Percentiles rank a stretch among this genome's conserved stretches.
phyloP scores from a whole-genome alignment of 1,284 basidiomycete genomes.

The Malassezia sp. region DNA sequence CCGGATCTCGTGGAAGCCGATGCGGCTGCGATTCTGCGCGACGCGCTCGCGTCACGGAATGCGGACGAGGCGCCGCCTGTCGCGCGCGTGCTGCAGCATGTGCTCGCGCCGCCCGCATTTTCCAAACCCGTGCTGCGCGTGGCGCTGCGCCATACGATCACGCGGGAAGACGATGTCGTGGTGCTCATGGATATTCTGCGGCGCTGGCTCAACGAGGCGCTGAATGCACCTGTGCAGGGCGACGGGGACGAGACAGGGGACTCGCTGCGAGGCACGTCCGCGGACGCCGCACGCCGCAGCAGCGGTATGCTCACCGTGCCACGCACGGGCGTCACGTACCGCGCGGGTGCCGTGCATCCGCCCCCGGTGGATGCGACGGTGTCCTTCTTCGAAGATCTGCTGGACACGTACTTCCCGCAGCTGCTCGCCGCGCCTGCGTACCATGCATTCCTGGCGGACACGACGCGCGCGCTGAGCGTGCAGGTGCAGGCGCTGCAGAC shows the following conservation, averaged over 20 bases:
- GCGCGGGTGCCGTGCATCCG: conserved; percentile 11
- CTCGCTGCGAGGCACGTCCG: too few relatives aligned
- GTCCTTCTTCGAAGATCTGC: conserved; percentile 15
- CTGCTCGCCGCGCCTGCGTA: conserved; percentile 3
- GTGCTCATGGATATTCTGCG: conserved; percentile 13
- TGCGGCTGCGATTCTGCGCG: conserved; percentile 8
- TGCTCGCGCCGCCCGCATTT: conserved; percentile 12
- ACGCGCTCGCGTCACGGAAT: conserved; percentile 1
- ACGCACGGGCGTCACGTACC: conserved; percentile 7
- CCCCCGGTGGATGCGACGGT: conserved; percentile 6
- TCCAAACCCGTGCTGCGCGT: conserved; percentile 13
- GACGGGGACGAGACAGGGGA: too few relatives aligned
- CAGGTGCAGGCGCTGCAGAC: conserved; percentile 3
- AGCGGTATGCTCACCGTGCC: conserved; percentile 6
- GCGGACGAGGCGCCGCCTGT: conserved; percentile 4
- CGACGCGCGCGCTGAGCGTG: conserved; percentile 3
- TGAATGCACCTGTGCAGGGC: conserved; percentile 6
- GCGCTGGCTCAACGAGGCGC: conserved; percentile 5
- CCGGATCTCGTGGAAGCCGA: conserved; percentile 12
- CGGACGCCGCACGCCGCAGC: not conserved
- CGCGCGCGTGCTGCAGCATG: conserved; percentile 14
- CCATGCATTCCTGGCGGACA: conserved; percentile 11
- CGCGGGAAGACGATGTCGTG: conserved; percentile 8
- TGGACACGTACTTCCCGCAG: conserved; percentile 17
- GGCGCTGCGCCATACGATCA: conserved; percentile 15